Base-by-base conservation (phyloP, 371 early-diverging fungal genomes). In the Mortierella sp. region DNA sequence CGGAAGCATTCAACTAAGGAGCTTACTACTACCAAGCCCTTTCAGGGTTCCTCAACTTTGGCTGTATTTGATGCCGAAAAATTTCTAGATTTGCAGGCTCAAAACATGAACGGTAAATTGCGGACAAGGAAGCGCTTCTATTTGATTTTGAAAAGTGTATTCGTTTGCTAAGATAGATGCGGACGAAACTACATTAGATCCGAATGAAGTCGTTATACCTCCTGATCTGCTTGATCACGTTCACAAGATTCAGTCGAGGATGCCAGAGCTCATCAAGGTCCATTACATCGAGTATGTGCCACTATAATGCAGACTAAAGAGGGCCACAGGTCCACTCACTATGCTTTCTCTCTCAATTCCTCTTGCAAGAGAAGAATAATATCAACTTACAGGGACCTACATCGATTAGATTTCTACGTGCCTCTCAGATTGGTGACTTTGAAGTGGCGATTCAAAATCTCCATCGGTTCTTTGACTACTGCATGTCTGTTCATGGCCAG, bases 381-480 rank as follows among this genome's bases (percentile, higher is more conserved):
- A 58, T 65, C 50, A 48, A 4, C 26, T 57, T 45, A 29, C 30
- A 4, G 37, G 9, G 58, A n/a, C 7, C 19, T 21, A 0, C 4
- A 23, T 66, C 45, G 25, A 2, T 9, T 61, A 71, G 72, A 5
- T 70, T 67, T 45, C 25, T 75, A n/a, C 68, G 66, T 45, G 72
- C 74, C 18, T 77, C 73, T 2, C 74, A 81, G 26, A 65, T 61
- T 25, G 73, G 67, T 0, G 63, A 70, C 45, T 77, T 67, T 59
- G 75, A 81, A 28, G 60, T 68, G 28, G 81, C 81, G 12, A 62
- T 69, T 30, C 66, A 72, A 26, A 71, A 72, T 61, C 58, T 81
- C 29, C 66, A 81, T 47, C 57, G 72, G 19, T 81, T 80, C 45
- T 81, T 75, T 57, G 75, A 81, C 29, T 69, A 72, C 21, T 72